These are phyloP conservation scores for Globisporangium emineosum DNA, from an alignment of 352 stramenopile species.

Conservation along the genomic window DNA sequence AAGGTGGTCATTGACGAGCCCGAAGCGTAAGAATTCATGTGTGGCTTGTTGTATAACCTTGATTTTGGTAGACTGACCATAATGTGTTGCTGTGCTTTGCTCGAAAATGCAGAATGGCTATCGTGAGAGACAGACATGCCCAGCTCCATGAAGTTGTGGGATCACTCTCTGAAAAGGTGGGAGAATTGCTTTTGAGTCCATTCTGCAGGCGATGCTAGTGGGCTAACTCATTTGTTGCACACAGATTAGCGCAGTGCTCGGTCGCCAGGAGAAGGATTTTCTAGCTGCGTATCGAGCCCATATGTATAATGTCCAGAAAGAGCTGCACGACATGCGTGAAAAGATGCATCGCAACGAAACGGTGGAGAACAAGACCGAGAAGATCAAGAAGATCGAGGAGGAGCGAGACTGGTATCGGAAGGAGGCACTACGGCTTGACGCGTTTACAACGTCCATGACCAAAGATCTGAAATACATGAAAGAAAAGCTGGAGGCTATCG, in stretches of 20 bases:
- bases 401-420: slow-evolving; percentile 94
- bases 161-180: slow-evolving; percentile 80
- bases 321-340: slow-evolving; percentile 90
- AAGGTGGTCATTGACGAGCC: slow-evolving; percentile 36
- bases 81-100: background rate
- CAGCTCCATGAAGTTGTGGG: slow-evolving; percentile 80
- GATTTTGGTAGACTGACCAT: background rate
- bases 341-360: slow-evolving; percentile 89
- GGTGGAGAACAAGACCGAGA: slow-evolving; percentile 83
- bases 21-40: slow-evolving; percentile 29
- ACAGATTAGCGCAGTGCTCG: slow-evolving; percentile 86
- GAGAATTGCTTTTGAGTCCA: background rate
- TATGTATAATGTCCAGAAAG: slow-evolving; percentile 95
- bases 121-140: slow-evolving; percentile 75
- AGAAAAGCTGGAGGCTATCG: slow-evolving; percentile 87
- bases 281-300: slow-evolving; percentile 91
- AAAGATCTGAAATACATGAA: slow-evolving; percentile 93
- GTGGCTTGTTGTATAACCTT: background rate
- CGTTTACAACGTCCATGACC: slow-evolving; percentile 89
- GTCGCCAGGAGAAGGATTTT: slow-evolving; percentile 91
- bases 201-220: background rate
- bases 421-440: slow-evolving; percentile 88
- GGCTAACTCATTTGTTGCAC: background rate
- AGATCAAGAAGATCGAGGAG: slow-evolving; percentile 92
- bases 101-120: slow-evolving; percentile 48